phyloP scores from a whole-genome alignment of 208 protist genomes.

The Naegleria lovaniensis region DNA sequence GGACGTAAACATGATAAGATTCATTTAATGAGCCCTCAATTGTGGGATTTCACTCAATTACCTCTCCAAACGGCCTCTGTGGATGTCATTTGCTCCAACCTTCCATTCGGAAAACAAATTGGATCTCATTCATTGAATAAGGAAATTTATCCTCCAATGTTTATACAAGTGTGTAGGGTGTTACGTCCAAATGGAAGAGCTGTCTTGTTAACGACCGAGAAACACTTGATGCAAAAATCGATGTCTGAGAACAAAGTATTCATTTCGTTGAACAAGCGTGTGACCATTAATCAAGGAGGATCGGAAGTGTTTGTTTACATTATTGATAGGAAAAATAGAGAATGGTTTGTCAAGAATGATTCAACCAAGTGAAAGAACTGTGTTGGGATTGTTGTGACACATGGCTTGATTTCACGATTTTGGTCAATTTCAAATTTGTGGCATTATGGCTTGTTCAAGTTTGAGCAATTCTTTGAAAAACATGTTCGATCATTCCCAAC shows the following conservation, averaged over 20 bases:
- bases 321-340: not conserved
- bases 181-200: not conserved
- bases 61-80: not conserved
- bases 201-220: not conserved
- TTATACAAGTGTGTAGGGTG: not conserved
- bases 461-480: too few relatives aligned
- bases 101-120: not conserved
- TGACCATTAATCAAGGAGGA: not conserved
- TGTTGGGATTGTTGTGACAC: too few relatives aligned
- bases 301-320: not conserved
- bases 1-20: not conserved
- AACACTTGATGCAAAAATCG: not conserved
- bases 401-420: too few relatives aligned
- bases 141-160: not conserved
- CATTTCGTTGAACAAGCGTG: not conserved
- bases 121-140: not conserved
- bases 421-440: too few relatives aligned
- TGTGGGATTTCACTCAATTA: not conserved
- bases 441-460: too few relatives aligned
- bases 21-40: not conserved
- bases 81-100: not conserved
- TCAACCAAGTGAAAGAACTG: too few relatives aligned
- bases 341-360: not conserved
- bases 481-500: too few relatives aligned
- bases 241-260: not conserved